Percentiles rank a stretch among this genome's conserved stretches.
Evolutionary conservation across 2,329 filamentous ascomycete species (phyloP).

Genomic region (Colletotrichum caudatum): DNA sequence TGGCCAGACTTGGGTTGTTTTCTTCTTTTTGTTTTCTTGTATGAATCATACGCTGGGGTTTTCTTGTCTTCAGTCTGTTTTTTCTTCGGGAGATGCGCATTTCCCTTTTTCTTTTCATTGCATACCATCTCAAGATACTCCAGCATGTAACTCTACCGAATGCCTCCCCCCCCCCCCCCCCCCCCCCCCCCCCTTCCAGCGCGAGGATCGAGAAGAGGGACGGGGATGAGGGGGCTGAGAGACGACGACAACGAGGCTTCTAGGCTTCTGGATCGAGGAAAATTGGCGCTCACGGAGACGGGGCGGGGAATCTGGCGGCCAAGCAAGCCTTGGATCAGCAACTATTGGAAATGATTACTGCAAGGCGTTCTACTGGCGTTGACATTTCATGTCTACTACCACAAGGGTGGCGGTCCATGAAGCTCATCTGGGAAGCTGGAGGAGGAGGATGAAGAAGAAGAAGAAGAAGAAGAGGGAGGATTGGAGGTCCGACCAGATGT

Average conservation of each 20-base stretch:
- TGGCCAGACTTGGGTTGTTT: not conserved
- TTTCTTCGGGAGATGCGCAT: not conserved
- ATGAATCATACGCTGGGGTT: slow-evolving; percentile 25
- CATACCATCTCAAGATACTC: slow-evolving; percentile 34
- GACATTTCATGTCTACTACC: slow-evolving; percentile 5
- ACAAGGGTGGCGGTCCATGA: not conserved
- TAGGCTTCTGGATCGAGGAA: slow-evolving; percentile 4
- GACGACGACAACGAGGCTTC: not conserved
- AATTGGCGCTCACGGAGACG: slow-evolving; percentile 14
- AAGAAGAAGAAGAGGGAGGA: not conserved
- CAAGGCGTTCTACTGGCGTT: slow-evolving; percentile 25
- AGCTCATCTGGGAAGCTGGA: not conserved
- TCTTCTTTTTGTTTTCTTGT: not conserved
- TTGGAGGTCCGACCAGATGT: not conserved
- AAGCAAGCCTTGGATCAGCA: slow-evolving; percentile 31
- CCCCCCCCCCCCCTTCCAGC: too few species aligned
- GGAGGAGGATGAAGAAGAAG: not conserved
- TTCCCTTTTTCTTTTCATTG: slow-evolving; percentile 4
- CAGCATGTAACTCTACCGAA: slow-evolving; percentile 29
- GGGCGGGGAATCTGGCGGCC: slow-evolving; percentile 21
- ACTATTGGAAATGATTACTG: slow-evolving; percentile 10
- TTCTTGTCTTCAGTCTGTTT: not conserved
- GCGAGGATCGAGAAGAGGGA: slow-evolving; percentile 4
- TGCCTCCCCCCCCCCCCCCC: too few species aligned
- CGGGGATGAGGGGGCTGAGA: not conserved